Percentiles rank a stretch among this genome's conserved stretches.
Evolutionary conservation across 2,329 filamentous ascomycete species (phyloP).

Genomic region (Mariannaea sp.): DNA sequence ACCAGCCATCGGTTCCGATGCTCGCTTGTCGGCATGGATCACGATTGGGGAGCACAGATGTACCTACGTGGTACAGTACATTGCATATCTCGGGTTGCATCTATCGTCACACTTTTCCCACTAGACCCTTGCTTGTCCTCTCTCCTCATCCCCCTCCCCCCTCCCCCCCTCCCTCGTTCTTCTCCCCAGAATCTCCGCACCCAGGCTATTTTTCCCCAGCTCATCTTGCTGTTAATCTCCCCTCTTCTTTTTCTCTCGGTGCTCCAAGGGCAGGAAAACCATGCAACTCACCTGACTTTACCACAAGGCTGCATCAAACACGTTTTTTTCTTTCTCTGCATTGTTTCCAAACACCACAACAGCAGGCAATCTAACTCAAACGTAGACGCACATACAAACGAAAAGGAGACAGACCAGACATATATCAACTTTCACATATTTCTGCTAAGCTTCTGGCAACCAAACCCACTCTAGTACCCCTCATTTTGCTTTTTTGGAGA

Average conservation of each 20-base stretch:
- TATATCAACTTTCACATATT: background rate
- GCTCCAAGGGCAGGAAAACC: no score
- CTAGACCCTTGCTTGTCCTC: slow-evolving; percentile 6
- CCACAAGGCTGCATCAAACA: background rate
- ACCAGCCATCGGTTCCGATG: no score
- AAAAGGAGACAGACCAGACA: no score
- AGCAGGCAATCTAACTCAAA: slow-evolving; percentile 17
- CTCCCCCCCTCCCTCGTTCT: background rate
- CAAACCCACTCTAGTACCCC: background rate
- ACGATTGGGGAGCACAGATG: no score
- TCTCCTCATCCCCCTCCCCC: background rate
- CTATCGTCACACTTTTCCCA: slow-evolving; percentile 1
- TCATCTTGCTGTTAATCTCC: background rate
- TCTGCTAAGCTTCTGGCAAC: slow-evolving; percentile 8
- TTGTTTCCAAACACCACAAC: background rate
- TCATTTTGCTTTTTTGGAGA: background rate
- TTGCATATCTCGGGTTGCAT: no score
- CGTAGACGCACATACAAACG: background rate
- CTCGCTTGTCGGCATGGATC: no score
- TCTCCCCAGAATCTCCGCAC: slow-evolving; percentile 12
- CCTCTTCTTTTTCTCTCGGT: no score
- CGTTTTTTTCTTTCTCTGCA: background rate
- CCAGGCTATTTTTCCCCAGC: background rate
- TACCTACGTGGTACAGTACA: no score
- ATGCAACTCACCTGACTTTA: background rate